Base-by-base conservation (phyloP, 2,329 filamentous ascomycete genomes). In the Dactylellina parvicollis region DNA sequence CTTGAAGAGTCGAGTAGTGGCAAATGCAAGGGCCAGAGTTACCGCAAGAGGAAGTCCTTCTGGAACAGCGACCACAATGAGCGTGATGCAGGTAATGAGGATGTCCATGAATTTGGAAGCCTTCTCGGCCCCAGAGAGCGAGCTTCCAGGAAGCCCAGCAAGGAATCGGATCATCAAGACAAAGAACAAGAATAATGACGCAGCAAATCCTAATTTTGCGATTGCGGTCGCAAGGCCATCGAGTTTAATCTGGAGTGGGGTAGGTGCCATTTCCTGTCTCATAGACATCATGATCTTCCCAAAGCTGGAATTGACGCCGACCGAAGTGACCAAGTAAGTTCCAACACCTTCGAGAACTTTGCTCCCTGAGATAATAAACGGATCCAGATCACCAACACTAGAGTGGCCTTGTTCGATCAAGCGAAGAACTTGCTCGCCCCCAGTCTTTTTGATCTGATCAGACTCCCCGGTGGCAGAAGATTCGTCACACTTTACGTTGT, bases 401-500 rank as follows among this genome's bases (percentile, higher is more conserved):
- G 81, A 83, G 14, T 86, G 83, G 8, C 83, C 82, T 52, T 85
- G 83, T 85, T 81, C 18, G 89, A 82, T 1, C 83, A 82, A 40
- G 84, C 81, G 81, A 85, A 87, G 36, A 87, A 87, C 74, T 87
- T 85, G 16, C 26, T 86, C 83, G 10, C 85, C 88, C 2, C 82
- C 79, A 0, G 84, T 86, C 81, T 92, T 91, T 80, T 87, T 88
- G 79, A 91, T 85, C 52, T 88, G 84, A 76, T 91, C 89, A 0
- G 88, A 91, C 80, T 91, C 89, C 75, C 89, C 89, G 10, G 89
- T 91, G 1, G 88, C 88, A 7, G 88, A 90, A 1, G 88, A 90
- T 77, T 91, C 89, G 76, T 91, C 89, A 77, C 89, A 91, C 79
- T 89, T 88, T 67, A 90, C 80, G 40, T 86, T 86, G 74, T 89